phyloP scores from a whole-genome alignment of 163 green algal genomes.

The Scenedesmus sp. region DNA sequence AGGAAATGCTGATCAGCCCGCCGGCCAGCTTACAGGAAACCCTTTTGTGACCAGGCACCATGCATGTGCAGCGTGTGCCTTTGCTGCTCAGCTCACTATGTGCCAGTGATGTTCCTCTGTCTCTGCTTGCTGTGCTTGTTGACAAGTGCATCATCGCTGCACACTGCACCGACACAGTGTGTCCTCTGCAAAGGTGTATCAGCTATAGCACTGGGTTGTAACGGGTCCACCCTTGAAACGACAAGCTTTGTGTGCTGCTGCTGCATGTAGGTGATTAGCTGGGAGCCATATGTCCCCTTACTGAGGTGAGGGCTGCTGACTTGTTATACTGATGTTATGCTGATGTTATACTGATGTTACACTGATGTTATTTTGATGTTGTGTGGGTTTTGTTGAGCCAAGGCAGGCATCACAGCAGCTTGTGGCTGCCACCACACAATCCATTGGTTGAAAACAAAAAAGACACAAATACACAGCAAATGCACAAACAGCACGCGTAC shows the following conservation, averaged over 20 bases:
- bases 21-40: neutral
- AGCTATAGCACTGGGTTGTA: too few relatives aligned
- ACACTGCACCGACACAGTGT: too few relatives aligned
- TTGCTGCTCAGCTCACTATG: neutral
- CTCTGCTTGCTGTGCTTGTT: too few relatives aligned
- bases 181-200: too few relatives aligned
- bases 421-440: too few relatives aligned
- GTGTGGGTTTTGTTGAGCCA: too few relatives aligned
- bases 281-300: constrained; percentile 41
- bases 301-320: neutral
- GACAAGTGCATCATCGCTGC: too few relatives aligned
- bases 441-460: too few relatives aligned
- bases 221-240: neutral
- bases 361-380: too few relatives aligned
- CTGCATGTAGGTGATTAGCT: neutral
- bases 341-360: neutral
- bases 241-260: neutral
- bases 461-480: too few relatives aligned
- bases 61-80: neutral
- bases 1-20: neutral
- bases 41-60: neutral
- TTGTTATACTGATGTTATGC: neutral
- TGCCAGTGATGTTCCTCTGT: neutral
- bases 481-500: too few relatives aligned
- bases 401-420: too few relatives aligned